Conservation (phyloP, 768 basidiomycete genomes). For the Suillus decipiens region DNA sequence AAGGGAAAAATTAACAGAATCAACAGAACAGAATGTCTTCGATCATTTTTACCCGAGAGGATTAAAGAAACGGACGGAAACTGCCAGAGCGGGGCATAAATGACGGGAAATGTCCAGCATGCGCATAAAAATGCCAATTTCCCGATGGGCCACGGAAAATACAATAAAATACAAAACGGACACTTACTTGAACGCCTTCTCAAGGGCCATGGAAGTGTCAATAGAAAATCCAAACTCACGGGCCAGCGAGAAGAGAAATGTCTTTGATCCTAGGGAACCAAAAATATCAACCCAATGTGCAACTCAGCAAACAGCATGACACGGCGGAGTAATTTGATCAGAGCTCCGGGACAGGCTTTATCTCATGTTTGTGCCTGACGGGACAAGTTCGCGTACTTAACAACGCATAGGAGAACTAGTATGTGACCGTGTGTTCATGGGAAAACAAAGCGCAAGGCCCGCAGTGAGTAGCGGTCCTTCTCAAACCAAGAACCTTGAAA, state of each 20-base stretch:
- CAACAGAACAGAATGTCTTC: constrained; percentile 14
- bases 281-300: constrained; percentile 21
- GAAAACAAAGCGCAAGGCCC: constrained; percentile 15
- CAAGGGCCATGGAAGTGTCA: constrained; percentile 53
- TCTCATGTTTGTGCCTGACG: constrained; percentile 8
- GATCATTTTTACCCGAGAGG: constrained; percentile 17
- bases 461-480: constrained; percentile 17
- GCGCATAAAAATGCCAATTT: not conserved
- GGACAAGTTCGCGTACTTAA: not conserved
- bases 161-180: constrained; percentile 1
- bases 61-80: constrained; percentile 21
- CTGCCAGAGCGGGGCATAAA: constrained; percentile 14
- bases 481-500: not conserved
- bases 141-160: not conserved
- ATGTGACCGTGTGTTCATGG: constrained; percentile 12
- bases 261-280: constrained; percentile 52
- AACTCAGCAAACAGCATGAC: constrained; percentile 1
- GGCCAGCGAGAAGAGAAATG: constrained; percentile 58
- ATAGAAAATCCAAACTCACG: constrained; percentile 57
- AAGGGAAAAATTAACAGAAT: constrained; percentile 13
- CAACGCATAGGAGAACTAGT: constrained; percentile 2
- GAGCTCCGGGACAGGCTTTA: constrained; percentile 5
- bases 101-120: not conserved
- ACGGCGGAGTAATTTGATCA: constrained; percentile 10
- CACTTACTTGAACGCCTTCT: constrained; percentile 65